Base-by-base conservation (phyloP, 768 basidiomycete genomes). In the Auricularia auricula-judae region DNA sequence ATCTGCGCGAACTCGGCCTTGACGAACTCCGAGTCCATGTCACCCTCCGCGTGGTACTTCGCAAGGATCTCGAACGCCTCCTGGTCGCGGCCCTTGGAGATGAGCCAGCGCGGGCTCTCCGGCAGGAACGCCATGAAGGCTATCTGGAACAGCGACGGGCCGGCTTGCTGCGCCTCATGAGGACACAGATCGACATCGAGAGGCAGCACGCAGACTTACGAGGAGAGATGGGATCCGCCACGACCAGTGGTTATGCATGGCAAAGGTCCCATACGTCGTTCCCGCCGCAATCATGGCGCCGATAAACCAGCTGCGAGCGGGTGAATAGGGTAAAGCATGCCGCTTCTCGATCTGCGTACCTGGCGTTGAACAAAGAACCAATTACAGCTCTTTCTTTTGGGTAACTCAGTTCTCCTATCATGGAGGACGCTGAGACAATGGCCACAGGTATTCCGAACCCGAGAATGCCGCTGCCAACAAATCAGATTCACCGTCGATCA, bases 31-130 rank as follows among this genome's bases (percentile, higher is more conserved):
- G 81, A 80, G 42, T 76, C 69, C 18, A 54, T 29, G 63, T 62
- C 43, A 2, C 84, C 84, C 64, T 86, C 85, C 0, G 82, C 85
- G 66, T 86, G 85, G 62, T 85, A 86, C 64, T 82, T 84, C 18
- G 73, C 78, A 33, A 86, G 75, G 54, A 83, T 77, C 0, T 70
- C 73, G 62, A 73, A 71, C 0, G 83, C 84, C 65, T 85, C 82
- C 0, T 77, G 76, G 1, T 71, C 72, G 18, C 84, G 79, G 35
- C 85, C 84, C 61, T 80, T 81, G 2, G 83, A 80, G 36, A 86
- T 76, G 3, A 87, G 77, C 85, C 85, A 87, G 44, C 84, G 80
- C 16, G 86, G 86, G 11, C 84, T 85, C 69, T 88, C 86, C 2
- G 85, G 85, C 16, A 86, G 74, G 69, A 84, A 82, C 21, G 56